phyloP scores from a whole-genome alignment of 768 basidiomycete genomes.

The Leucogyrophana mollusca region DNA sequence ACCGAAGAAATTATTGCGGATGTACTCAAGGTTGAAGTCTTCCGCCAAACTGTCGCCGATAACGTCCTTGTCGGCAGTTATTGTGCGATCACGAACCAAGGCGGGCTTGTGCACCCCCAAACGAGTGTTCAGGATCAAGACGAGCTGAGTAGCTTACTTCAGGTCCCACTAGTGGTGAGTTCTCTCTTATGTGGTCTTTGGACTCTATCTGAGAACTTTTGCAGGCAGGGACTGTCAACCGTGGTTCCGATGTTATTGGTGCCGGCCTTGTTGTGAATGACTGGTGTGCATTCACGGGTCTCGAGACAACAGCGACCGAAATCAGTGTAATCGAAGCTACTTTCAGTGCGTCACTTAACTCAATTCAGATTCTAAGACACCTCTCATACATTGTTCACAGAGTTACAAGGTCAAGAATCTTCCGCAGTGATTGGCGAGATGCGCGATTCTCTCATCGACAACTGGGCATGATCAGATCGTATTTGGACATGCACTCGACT shows the following conservation, averaged over 20 bases:
- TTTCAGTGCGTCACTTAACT: conserved; percentile 69
- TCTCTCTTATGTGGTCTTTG: conserved; percentile 1
- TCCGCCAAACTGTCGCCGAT: conserved; percentile 94
- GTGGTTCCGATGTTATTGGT: conserved; percentile 97
- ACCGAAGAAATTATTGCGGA: conserved; percentile 99
- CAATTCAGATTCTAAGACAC: background rate
- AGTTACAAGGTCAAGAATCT: conserved; percentile 82
- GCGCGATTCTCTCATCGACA: conserved; percentile 88
- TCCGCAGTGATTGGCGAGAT: conserved; percentile 87
- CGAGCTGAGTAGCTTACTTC: conserved; percentile 90
- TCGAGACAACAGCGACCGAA: conserved; percentile 99
- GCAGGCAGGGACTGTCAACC: conserved; percentile 96
- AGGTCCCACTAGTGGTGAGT: conserved; percentile 92
- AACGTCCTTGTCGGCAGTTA: conserved; percentile 98
- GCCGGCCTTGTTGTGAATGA: conserved; percentile 98
- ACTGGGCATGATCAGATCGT: conserved; percentile 66
- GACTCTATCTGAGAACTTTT: conserved; percentile 4
- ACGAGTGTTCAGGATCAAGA: conserved; percentile 98
- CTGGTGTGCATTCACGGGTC: conserved; percentile 99
- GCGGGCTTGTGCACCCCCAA: conserved; percentile 96
- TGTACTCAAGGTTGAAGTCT: conserved; percentile 98
- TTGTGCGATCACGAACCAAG: conserved; percentile 94
- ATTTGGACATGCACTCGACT: too few species aligned
- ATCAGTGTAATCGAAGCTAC: conserved; percentile 97
- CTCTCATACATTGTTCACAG: conserved; percentile 36